These are phyloP conservation scores for Tetrahymena thermophila DNA, from an alignment of 73 alveolate species.

Conservation along the genomic window DNA sequence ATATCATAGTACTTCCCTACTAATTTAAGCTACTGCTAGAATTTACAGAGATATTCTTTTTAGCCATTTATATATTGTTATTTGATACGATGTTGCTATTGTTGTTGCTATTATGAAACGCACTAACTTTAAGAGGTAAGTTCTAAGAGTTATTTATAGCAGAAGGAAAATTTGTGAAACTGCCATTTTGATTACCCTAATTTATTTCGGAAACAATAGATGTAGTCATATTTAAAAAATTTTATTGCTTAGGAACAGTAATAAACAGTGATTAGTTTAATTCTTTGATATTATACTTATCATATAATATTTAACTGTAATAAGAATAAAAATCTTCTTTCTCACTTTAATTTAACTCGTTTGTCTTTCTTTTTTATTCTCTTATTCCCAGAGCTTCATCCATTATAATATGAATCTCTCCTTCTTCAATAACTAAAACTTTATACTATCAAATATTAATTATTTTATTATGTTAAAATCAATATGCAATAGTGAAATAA, in stretches of 20 bases:
- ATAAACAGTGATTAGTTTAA: not conserved
- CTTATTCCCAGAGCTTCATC: not conserved
- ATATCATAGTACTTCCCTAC: not conserved
- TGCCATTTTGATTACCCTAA: not conserved
- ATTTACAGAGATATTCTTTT: not conserved
- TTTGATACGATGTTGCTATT: not conserved
- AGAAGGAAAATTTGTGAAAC: not conserved
- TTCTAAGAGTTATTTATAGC: not conserved
- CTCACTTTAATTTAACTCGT: not conserved
- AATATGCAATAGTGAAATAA: too few species aligned
- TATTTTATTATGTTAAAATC: too few species aligned
- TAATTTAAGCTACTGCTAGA: not conserved
- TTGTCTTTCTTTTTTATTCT: not conserved
- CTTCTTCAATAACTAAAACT: not conserved
- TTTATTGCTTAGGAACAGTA: not conserved
- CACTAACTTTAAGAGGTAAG: not conserved
- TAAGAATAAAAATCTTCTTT: not conserved
- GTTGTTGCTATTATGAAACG: not conserved
- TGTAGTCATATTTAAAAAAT: not conserved
- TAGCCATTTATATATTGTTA: not conserved
- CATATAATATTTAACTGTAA: not conserved
- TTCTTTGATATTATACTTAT: not conserved
- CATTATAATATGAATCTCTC: not conserved
- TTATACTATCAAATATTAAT: not conserved
- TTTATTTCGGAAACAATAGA: not conserved